Evolutionary conservation across 2,329 filamentous ascomycete species (phyloP), one percentile per base, ranked within the genome.

Genomic region (Xylariaceae sp.): DNA sequence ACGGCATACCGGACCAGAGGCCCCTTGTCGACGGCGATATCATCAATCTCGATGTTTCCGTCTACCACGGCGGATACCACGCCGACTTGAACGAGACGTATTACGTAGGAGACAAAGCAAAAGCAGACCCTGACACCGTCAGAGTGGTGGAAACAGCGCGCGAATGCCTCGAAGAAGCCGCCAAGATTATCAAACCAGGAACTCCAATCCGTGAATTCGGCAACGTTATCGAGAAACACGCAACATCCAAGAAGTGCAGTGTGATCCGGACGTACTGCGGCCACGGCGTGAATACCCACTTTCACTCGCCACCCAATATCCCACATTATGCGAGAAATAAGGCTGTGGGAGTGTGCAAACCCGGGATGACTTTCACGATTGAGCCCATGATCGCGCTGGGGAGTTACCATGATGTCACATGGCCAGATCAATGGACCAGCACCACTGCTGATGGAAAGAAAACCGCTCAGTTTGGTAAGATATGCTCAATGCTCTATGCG

Each of bases 311-410:
- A 18, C 92, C 92, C 1, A 97, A 94, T 59, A 83, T 98, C 36
- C 92, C 92, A 4, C 92, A 98, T 64, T 98, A 98, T 59, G 90
- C 83, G 41, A 97, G 95, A 74, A 98, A 97, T 68, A 98, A 97
- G 76, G 88, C 90, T 0, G 85, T 96, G 1, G 92, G 92, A 34
- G 81, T 85, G 53, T 92, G 89, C 44, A 96, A 96, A 69, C 83
- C 87, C 0, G 92, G 92, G 38, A 96, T 97, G 88, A 95, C 88
- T 49, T 98, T 98, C 57, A 98, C 92, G 1, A 98, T 98, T 46
- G 92, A 98, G 68, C 92, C 92, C 12, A 98, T 98, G 92, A 89
- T 98, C 60, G 88, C 88, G 28, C 64, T 96, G 39, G 92, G 92
- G 42, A 89, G 86, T 45, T 86, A 95, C 64, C 80, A 80, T 47